Conservation (phyloP, 805 yeast genomes). For the Cephaloascus albidus region DNA sequence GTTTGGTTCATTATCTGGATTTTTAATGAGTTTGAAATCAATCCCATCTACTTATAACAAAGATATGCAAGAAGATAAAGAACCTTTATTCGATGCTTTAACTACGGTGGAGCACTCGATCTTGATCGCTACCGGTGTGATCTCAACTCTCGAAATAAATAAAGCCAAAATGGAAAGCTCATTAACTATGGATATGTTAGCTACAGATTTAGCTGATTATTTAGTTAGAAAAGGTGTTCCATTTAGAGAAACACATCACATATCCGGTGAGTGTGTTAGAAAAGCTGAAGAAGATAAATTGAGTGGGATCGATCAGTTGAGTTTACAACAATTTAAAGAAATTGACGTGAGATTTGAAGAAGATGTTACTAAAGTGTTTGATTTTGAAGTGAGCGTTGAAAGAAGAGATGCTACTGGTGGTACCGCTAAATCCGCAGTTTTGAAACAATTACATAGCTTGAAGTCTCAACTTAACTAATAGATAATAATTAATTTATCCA, state of each 20-base stretch:
- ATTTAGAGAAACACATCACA: slow-evolving; percentile 98
- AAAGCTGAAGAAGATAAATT: slow-evolving; percentile 71
- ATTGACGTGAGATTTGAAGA: slow-evolving; percentile 75
- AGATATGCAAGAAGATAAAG: slow-evolving; percentile 99
- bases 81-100: slow-evolving; percentile 90
- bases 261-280: slow-evolving; percentile 95
- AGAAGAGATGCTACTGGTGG: slow-evolving; percentile 97
- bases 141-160: slow-evolving; percentile 74
- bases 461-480: slow-evolving; percentile 1
- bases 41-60: slow-evolving; percentile 97
- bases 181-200: slow-evolving; percentile 97
- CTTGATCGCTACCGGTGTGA: slow-evolving; percentile 91
- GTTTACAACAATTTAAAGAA: slow-evolving; percentile 64
- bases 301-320: slow-evolving; percentile 79
- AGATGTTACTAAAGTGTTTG: slow-evolving; percentile 79
- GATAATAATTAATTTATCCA: no score
- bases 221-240: slow-evolving; percentile 97
- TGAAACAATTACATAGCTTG: slow-evolving; percentile 51
- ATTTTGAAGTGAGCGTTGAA: slow-evolving; percentile 92
- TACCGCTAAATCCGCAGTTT: slow-evolving; percentile 86
- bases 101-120: slow-evolving; percentile 90
- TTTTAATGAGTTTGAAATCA: slow-evolving; percentile 93
- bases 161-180: slow-evolving; percentile 75
- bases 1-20: slow-evolving; percentile 90
- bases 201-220: slow-evolving; percentile 97